These are phyloP conservation scores for Globisporangium paroecandrum DNA, from an alignment of 352 stramenopile species.

Conservation along the genomic window DNA sequence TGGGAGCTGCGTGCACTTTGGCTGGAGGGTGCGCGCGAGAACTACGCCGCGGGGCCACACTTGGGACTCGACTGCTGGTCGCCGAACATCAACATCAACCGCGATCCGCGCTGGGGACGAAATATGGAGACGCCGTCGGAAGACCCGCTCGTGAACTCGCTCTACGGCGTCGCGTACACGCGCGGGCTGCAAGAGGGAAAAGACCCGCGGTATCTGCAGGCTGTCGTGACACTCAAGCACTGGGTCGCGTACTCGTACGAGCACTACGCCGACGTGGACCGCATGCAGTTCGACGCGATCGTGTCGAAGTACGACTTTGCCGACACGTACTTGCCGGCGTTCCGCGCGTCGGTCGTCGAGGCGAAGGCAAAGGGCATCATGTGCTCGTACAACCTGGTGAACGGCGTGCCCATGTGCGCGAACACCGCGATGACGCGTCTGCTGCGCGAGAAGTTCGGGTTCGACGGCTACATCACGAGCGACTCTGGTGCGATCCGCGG, in stretches of 20 bases:
- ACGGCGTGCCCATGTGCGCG: conserved; percentile 91
- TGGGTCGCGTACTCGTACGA: conserved; percentile 91
- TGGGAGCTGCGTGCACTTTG: conserved; percentile 77
- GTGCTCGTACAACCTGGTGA: conserved; percentile 97
- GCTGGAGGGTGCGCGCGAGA: conserved; percentile 72
- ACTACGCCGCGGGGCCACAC: conserved; percentile 56
- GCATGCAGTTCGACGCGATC: conserved; percentile 87
- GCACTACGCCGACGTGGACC: conserved; percentile 60
- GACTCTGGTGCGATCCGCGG: conserved; percentile 91
- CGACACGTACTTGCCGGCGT: conserved; percentile 90
- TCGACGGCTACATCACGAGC: conserved; percentile 94
- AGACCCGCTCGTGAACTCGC: conserved; percentile 89
- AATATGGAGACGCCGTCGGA: conserved; percentile 93
- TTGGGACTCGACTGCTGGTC: conserved; percentile 91
- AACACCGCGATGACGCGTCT: conserved; percentile 76
- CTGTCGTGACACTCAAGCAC: conserved; percentile 93
- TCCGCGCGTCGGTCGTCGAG: conserved; percentile 79
- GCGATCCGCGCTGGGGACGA: conserved; percentile 92
- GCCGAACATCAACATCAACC: conserved; percentile 95
- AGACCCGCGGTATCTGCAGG: conserved; percentile 65
- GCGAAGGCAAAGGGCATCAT: conserved; percentile 87
- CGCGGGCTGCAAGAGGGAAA: conserved; percentile 82
- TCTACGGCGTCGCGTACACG: conserved; percentile 91
- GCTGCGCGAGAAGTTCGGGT: conserved; percentile 76
- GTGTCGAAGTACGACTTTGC: conserved; percentile 90